These are phyloP conservation scores for Tolypocladium paradoxum DNA, from an alignment of 2,329 filamentous ascomycete species.

Conservation along the genomic window DNA sequence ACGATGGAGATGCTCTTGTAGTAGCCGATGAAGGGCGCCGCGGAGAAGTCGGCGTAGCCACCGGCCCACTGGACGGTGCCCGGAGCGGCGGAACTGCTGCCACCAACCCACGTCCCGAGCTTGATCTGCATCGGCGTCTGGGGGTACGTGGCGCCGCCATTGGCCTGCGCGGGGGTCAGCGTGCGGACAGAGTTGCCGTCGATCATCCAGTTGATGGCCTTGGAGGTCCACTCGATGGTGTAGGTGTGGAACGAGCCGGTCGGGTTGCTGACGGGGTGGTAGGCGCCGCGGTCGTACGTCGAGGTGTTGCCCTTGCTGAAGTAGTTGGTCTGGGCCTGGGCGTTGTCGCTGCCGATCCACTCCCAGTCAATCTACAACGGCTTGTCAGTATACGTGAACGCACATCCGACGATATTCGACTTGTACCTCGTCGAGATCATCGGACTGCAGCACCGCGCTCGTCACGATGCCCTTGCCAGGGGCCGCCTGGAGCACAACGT, in stretches of 20 bases:
- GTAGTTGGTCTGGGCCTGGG: conserved; percentile 73
- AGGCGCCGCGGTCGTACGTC: conserved; percentile 59
- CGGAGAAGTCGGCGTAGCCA: conserved; percentile 41
- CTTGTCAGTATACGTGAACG: background rate
- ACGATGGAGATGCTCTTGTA: conserved; percentile 45
- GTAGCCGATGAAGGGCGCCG: conserved; percentile 43
- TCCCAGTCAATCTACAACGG: conserved; percentile 72
- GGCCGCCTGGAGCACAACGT: conserved; percentile 68
- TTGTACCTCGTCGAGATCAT: conserved; percentile 55
- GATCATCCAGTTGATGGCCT: conserved; percentile 53
- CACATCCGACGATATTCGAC: background rate
- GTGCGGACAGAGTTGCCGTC: conserved; percentile 52
- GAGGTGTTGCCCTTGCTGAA: conserved; percentile 63
- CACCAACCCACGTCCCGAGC: conserved; percentile 57
- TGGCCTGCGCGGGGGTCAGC: conserved; percentile 47
- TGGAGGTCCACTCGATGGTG: conserved; percentile 55
- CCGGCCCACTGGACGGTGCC: conserved; percentile 66
- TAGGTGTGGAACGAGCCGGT: conserved; percentile 49
- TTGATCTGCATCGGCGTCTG: conserved; percentile 66
- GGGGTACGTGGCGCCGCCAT: conserved; percentile 49
- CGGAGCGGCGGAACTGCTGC: conserved; percentile 43
- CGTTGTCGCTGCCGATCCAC: conserved; percentile 64
- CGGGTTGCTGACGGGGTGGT: conserved; percentile 44
- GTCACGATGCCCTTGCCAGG: conserved; percentile 80
- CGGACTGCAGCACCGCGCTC: conserved; percentile 80